Evolutionary conservation across 768 basidiomycete species (phyloP).

Genomic region (Rhodotorula toruloides): DNA sequence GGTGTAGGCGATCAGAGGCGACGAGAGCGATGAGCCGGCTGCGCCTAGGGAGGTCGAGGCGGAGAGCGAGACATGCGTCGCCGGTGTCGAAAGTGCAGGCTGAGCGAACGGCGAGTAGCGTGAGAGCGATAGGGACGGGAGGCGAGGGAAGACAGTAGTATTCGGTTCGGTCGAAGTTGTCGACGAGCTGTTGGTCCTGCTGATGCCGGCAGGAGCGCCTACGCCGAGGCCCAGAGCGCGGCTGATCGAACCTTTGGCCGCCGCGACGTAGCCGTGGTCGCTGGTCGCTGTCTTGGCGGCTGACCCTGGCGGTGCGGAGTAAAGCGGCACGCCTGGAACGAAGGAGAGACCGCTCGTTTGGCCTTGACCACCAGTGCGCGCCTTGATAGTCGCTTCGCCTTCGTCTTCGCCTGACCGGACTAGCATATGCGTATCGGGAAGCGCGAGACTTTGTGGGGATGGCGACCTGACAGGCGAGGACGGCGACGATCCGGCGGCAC

Average conservation of each 20-base stretch:
- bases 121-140: conserved; percentile 16
- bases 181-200: neutral
- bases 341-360: neutral
- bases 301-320: conserved; percentile 5
- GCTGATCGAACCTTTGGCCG: conserved; percentile 28
- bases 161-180: neutral
- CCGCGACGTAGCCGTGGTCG: conserved; percentile 19
- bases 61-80: conserved; percentile 23
- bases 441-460: neutral
- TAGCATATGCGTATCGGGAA: neutral
- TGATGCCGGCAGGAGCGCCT: neutral
- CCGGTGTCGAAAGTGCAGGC: conserved; percentile 6
- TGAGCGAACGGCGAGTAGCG: conserved; percentile 30
- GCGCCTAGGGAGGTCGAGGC: neutral
- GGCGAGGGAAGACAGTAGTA: conserved; percentile 11
- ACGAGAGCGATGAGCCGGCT: neutral
- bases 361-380: neutral
- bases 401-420: neutral
- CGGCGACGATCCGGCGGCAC: neutral
- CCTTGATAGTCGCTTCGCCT: neutral
- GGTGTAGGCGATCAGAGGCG: neutral
- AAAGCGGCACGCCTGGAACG: conserved; percentile 29
- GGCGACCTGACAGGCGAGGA: neutral
- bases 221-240: conserved; percentile 35
- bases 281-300: too few relatives aligned